A percentile compares a stretch with the other conserved stretches of the same genome.
These are phyloP conservation scores for Alternaria triticimaculans DNA, from an alignment of 2,329 filamentous ascomycete species.

Conservation along the genomic window DNA sequence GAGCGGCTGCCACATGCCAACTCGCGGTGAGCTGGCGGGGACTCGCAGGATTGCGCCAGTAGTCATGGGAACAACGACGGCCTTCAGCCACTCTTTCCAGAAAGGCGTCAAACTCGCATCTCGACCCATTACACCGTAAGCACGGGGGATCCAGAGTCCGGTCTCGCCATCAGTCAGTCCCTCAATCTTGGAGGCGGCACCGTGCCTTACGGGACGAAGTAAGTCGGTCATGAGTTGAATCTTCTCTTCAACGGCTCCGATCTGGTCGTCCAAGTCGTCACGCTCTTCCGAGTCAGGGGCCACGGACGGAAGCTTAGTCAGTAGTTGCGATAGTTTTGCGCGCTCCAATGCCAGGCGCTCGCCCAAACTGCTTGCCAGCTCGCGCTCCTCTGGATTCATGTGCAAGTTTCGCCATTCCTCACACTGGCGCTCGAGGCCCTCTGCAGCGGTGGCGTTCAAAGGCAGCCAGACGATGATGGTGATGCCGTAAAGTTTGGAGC, in stretches of 20 bases:
- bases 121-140: conserved; percentile 89
- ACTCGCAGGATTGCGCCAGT: conserved; percentile 83
- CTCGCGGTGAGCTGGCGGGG: conserved; percentile 84
- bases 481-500: conserved; percentile 89
- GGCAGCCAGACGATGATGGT: conserved; percentile 93
- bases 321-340: conserved; percentile 85
- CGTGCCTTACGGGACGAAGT: conserved; percentile 87
- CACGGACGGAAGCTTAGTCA: conserved; percentile 81
- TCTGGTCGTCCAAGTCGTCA: conserved; percentile 89
- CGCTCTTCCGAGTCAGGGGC: conserved; percentile 81
- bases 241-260: conserved; percentile 95
- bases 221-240: conserved; percentile 97
- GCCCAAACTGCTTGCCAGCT: conserved; percentile 89
- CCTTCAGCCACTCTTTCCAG: conserved; percentile 98
- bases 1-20: conserved; percentile 94
- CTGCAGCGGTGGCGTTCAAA: conserved; percentile 78
- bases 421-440: conserved; percentile 74
- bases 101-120: conserved; percentile 85
- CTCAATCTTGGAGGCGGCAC: conserved; percentile 95
- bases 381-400: conserved; percentile 89
- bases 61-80: conserved; percentile 93
- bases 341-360: conserved; percentile 86
- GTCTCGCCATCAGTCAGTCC: conserved; percentile 94
- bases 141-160: conserved; percentile 92
- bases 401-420: conserved; percentile 64